These are phyloP conservation scores for Ophiostoma ulmi DNA, from an alignment of 2,329 filamentous ascomycete species.

Conservation along the genomic window DNA sequence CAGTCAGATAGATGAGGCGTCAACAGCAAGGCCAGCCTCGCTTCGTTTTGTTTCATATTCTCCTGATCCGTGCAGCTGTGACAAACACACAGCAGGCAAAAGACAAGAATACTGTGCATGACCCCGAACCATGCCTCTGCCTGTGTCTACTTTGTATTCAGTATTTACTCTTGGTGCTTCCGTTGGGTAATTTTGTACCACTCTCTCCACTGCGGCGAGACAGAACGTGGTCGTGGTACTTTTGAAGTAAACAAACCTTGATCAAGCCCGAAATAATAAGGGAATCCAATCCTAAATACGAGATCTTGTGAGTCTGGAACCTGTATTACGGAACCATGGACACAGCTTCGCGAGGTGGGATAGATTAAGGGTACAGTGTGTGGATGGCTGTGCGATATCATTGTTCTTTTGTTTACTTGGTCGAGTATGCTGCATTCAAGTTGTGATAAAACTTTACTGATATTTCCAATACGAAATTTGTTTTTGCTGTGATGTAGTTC, in stretches of 20 bases:
- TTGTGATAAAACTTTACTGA: no score
- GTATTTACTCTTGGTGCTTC: background rate
- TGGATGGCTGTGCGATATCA: background rate
- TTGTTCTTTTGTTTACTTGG: no score
- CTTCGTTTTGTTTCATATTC: background rate
- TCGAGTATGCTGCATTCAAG: no score
- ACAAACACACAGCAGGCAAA: background rate
- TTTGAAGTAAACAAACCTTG: background rate
- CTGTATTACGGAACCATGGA: background rate
- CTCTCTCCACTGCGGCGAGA: background rate
- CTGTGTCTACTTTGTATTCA: background rate
- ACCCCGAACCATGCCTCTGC: background rate
- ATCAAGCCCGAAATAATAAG: background rate
- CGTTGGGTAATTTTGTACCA: background rate
- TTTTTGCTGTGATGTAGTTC: no score
- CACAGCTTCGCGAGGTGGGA: background rate
- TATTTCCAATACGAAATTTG: no score
- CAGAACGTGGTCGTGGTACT: slow-evolving; percentile 7
- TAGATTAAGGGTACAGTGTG: background rate
- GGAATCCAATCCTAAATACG: background rate
- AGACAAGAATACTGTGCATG: background rate
- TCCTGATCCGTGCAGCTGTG: slow-evolving; percentile 7
- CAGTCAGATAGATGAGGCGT: background rate
- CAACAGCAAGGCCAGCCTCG: background rate
- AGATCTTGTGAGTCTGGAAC: background rate